phyloP scores from a whole-genome alignment of 805 yeast genomes.

The Dipodascus albidus region DNA sequence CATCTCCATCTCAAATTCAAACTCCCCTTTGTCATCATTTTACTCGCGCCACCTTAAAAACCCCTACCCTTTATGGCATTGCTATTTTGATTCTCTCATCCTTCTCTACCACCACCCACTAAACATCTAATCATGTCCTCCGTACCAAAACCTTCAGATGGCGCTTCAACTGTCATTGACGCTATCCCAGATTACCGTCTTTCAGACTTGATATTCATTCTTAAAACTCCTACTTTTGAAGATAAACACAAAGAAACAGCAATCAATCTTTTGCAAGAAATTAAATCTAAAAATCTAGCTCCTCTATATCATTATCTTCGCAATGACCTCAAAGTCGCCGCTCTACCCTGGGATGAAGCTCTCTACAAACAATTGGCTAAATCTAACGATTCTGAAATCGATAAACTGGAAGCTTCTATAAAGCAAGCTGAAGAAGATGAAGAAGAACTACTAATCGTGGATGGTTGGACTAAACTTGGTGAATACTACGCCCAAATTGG shows the following conservation, averaged over 20 bases:
- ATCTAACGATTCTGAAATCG: constrained; percentile 46
- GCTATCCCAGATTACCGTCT: constrained; percentile 66
- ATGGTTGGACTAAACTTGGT: constrained; percentile 69
- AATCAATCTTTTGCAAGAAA: constrained; percentile 38
- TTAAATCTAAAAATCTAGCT: constrained; percentile 56
- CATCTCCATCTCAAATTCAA: neutral
- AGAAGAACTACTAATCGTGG: constrained; percentile 74
- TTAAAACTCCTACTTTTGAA: constrained; percentile 32
- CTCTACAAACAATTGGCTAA: constrained; percentile 40
- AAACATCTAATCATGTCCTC: neutral
- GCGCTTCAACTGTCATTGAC: constrained; percentile 4
- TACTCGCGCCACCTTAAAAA: neutral
- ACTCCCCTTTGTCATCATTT: too few species aligned
- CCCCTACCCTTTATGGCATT: too few species aligned
- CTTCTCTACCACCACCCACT: neutral
- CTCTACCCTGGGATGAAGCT: constrained; percentile 47
- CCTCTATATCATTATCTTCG: constrained; percentile 70
- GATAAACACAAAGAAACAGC: constrained; percentile 33
- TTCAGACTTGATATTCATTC: constrained; percentile 67
- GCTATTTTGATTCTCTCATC: neutral
- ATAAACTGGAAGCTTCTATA: constrained; percentile 33
- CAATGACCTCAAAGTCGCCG: constrained; percentile 29
- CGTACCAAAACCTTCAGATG: neutral
- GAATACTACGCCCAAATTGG: constrained; percentile 82
- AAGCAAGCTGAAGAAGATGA: constrained; percentile 56